Base-by-base conservation (phyloP, 352 stramenopile species). In the Phytophthora pseudosyringae region DNA sequence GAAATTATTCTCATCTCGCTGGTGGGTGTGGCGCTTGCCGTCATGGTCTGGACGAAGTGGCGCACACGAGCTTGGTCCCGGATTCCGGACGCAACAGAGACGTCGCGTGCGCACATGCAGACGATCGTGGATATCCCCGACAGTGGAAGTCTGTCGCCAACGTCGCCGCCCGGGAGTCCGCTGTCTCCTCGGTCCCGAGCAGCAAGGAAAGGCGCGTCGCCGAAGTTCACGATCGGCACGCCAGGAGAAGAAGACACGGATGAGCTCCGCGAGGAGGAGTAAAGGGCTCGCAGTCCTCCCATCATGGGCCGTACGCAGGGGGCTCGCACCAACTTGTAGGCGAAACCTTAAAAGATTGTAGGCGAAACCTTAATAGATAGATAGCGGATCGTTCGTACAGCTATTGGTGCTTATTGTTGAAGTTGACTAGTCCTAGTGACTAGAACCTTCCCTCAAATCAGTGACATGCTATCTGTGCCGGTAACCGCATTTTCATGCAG, bases 31-130 rank as follows among this genome's bases (percentile, higher is more conserved):
- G 59, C 83, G 21, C 63, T 90, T 12, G 57, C 76, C n/a, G 75
- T 79, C 21, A 71, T 88, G 12, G 57, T 76, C 0, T 81, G 73
- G 73, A 75, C 67, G 8, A 73, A 65, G 51, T 88, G 80, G 75
- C 75, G 69, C n/a, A 78, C 71, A n/a, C 54, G 86, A 13, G 67
- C 78, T 31, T 93, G 84, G 84, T 78, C 76, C 1, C 78, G 78
- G 8, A 81, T 87, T 41, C 77, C 78, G 4, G 64, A 76, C 4
- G 41, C 40, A 1, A 52, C 46, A 6, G 70, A 77, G 33, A 75
- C 75, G 4, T 72, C 76, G 21, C 66, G 61, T 41, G 56, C 62
- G 1, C 36, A 73, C 0, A 59, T 67, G 26, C 46, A 73, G 21
- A 41, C 53, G 6, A 62, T 72, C 13, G 54, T 62, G 26, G 61